phyloP scores from a whole-genome alignment of 768 basidiomycete species.

The Hortiboletus flavorubellus region DNA sequence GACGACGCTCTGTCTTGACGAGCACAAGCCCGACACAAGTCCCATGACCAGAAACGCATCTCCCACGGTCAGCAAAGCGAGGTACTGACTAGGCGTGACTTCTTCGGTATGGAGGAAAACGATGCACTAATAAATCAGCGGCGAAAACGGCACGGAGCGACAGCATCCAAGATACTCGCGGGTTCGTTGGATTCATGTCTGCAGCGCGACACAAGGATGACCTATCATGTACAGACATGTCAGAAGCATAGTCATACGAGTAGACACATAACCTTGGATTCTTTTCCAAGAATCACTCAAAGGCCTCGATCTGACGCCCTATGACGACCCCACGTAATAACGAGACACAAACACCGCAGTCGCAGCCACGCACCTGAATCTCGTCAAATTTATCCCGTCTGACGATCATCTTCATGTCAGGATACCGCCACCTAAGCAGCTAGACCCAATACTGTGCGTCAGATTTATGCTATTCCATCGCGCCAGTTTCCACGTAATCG shows the following conservation, averaged over 20 bases:
- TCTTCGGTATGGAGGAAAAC: slow-evolving; percentile 85
- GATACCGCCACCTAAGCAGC: slow-evolving; percentile 72
- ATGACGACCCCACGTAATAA: not conserved
- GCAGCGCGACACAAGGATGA: slow-evolving; percentile 83
- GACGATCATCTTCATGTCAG: slow-evolving; percentile 83
- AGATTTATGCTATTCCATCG: slow-evolving; percentile 51
- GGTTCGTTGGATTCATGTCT: slow-evolving; percentile 72
- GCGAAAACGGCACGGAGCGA: slow-evolving; percentile 76
- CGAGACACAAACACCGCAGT: not conserved
- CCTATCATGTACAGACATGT: slow-evolving; percentile 32
- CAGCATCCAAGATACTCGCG: slow-evolving; percentile 66
- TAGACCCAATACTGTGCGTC: slow-evolving; percentile 84
- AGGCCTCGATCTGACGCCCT: slow-evolving; percentile 77
- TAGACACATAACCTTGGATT: slow-evolving; percentile 55
- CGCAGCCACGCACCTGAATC: slow-evolving; percentile 48
- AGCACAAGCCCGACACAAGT: too few relatives aligned
- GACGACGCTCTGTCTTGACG: too few relatives aligned
- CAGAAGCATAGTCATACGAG: not conserved
- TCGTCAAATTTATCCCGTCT: slow-evolving; percentile 88
- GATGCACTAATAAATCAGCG: slow-evolving; percentile 82
- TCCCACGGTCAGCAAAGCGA: slow-evolving; percentile 75
- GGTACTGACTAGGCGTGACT: slow-evolving; percentile 80
- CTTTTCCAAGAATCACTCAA: slow-evolving; percentile 76
- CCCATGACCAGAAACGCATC: slow-evolving; percentile 75
- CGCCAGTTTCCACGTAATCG: slow-evolving; percentile 6